phyloP scores from a whole-genome alignment of 768 basidiomycete genomes.

The Mycena leptocephala region DNA sequence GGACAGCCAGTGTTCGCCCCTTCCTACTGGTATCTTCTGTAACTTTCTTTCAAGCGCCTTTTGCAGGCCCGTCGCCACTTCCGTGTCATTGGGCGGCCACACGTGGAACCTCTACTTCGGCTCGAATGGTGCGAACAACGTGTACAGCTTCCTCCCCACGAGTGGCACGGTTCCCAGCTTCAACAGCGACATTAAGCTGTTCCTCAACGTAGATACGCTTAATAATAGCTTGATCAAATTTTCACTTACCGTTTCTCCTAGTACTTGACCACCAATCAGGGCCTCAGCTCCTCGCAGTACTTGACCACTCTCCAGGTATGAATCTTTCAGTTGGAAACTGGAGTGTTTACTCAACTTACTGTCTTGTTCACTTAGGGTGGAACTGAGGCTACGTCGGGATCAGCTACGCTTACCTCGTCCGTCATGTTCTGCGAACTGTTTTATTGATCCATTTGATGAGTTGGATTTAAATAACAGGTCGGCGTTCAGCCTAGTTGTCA shows the following conservation, averaged over 20 bases:
- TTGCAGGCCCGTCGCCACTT: constrained; percentile 56
- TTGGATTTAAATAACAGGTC: constrained; percentile 48
- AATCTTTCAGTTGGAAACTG: not conserved
- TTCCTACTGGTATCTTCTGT: constrained; percentile 45
- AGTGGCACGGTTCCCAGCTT: constrained; percentile 62
- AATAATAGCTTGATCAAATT: not conserved
- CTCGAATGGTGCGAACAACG: constrained; percentile 67
- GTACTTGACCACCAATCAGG: constrained; percentile 69
- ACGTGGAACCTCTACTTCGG: constrained; percentile 74
- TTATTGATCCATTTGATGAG: not conserved
- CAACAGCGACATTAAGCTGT: constrained; percentile 67
- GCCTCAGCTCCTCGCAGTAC: constrained; percentile 68
- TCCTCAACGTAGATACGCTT: constrained; percentile 60
- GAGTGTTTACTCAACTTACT: not conserved
- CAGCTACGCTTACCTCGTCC: constrained; percentile 69
- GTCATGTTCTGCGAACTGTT: constrained; percentile 35
- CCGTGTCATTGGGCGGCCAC: constrained; percentile 63
- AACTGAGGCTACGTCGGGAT: constrained; percentile 74
- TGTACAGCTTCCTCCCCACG: constrained; percentile 65
- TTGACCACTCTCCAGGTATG: constrained; percentile 59
- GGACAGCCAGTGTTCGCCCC: constrained; percentile 55
- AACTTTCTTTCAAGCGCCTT: not conserved
- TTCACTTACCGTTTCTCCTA: constrained; percentile 45
- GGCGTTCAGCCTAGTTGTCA: constrained; percentile 63
- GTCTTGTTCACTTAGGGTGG: constrained; percentile 54